phyloP scores from a whole-genome alignment of 495 filamentous ascomycete species.

The Penicillium daleae region DNA sequence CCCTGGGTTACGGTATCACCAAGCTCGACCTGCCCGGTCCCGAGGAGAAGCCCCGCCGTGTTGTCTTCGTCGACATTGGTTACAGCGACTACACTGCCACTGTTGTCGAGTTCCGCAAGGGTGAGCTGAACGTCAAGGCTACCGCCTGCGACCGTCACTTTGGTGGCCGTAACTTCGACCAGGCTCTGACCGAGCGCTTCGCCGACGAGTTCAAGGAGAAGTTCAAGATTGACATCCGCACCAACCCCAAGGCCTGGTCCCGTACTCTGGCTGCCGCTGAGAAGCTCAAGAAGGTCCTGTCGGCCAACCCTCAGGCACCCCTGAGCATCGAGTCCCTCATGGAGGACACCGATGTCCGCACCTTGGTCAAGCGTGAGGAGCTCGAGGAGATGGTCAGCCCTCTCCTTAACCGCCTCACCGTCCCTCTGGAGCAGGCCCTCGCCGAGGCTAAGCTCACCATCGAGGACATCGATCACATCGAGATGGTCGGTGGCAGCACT shows the following conservation, averaged over 20 bases:
- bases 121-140: constrained; percentile 89
- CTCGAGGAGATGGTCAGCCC: constrained; percentile 89
- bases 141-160: constrained; percentile 97
- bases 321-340: constrained; percentile 98
- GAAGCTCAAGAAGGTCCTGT: constrained; percentile 99
- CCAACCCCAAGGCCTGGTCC: constrained; percentile 84
- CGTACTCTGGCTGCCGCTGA: constrained; percentile 87
- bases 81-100: constrained; percentile 94
- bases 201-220: constrained; percentile 92
- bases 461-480: constrained; percentile 92
- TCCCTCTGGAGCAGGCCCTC: constrained; percentile 85
- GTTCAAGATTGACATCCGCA: constrained; percentile 87
- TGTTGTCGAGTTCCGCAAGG: constrained; percentile 96
- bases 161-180: constrained; percentile 96
- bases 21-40: constrained; percentile 86
- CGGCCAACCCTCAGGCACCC: constrained; percentile 91
- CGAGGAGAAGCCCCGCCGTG: constrained; percentile 92
- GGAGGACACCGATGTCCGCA: constrained; percentile 91
- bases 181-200: constrained; percentile 91
- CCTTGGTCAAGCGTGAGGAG: constrained; percentile 91
- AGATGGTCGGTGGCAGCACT: constrained; percentile 93
- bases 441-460: constrained; percentile 84
- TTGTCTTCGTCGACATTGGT: constrained; percentile 94
- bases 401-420: constrained; percentile 71
- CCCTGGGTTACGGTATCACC: constrained; percentile 96